Base-by-base conservation (phyloP, 23 red algal species). In the Agarophyton chilense region DNA sequence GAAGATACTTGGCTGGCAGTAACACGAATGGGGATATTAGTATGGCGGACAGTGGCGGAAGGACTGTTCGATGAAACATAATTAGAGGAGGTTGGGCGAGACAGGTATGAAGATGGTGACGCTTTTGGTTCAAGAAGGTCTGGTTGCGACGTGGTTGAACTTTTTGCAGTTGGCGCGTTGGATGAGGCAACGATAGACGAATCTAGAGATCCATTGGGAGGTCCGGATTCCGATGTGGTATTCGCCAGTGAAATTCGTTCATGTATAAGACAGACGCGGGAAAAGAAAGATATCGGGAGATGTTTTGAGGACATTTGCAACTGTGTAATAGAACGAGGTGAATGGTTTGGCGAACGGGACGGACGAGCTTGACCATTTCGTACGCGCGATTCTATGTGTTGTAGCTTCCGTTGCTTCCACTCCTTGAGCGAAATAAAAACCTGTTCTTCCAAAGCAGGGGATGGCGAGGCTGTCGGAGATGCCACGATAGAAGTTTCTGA, bases 371-470 rank as follows among this genome's bases (percentile, higher is more conserved):
- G 64, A 7, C 34, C 64, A 42, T 75, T 52, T 51, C 71, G 66
- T 13, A 74, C 83, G 45, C 56, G 45, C 25, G 56, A 80, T 70
- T 81, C 57, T 47, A 90, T 90, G 31, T 90, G 46, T 29, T 60
- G 41, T 19, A 90, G 13, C 35, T 81, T 79, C 13, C 58, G 72
- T 38, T 80, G 56, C 54, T 90, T 90, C 86, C 86, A 90, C 55
- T 90, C 86, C 26, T 90, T 90, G n/a, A 90, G 45, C 36, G 86
- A 74, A 42, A 90, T 71, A 46, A 80, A 90, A 11, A 90, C 86
- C 45, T 70, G 64, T 2, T 70, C 64, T 6, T 70, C 64, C 34
- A 42, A 70, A 10, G n/a, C 64, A 70, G 64, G 64, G n/a, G 64
- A 70, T 13, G 14, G 64, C 13, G 64, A 42, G 64, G 64, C 1